These are phyloP conservation scores for Mikania micrantha DNA, from an alignment of 129 eudicot species.

Conservation along the genomic window DNA sequence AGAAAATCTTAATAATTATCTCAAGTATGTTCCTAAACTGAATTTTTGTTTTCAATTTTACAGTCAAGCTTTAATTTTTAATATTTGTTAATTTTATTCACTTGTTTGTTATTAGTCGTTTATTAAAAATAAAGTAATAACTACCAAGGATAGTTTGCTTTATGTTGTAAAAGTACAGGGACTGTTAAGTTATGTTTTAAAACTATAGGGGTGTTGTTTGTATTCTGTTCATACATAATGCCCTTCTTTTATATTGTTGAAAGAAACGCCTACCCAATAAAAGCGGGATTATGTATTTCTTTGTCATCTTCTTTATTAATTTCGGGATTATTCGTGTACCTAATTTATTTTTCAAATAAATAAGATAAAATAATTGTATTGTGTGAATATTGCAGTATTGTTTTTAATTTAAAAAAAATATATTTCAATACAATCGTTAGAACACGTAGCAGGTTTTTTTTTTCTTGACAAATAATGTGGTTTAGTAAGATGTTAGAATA, in stretches of 20 bases:
- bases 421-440: no score
- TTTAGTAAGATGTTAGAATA: no score
- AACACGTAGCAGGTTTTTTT: no score
- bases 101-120: neutral
- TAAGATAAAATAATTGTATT: neutral
- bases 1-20: no score
- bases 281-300: constrained; percentile 40
- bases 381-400: neutral
- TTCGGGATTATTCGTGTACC: constrained; percentile 37
- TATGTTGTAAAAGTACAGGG: neutral
- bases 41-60: no score
- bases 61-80: no score
- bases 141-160: constrained; percentile 5
- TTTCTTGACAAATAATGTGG: no score
- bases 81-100: no score
- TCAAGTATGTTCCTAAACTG: no score
- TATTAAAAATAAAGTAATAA: neutral
- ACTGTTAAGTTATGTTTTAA: neutral
- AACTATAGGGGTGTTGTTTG: neutral
- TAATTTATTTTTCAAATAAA: constrained; percentile 8
- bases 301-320: constrained; percentile 11
- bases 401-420: no score
- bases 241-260: constrained; percentile 35
- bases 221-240: constrained; percentile 12
- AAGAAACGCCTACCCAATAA: constrained; percentile 50